Percentiles rank a stretch among this genome's conserved stretches.
Conservation (phyloP, 441 rosid species). For the Corymbia citriodora region DNA sequence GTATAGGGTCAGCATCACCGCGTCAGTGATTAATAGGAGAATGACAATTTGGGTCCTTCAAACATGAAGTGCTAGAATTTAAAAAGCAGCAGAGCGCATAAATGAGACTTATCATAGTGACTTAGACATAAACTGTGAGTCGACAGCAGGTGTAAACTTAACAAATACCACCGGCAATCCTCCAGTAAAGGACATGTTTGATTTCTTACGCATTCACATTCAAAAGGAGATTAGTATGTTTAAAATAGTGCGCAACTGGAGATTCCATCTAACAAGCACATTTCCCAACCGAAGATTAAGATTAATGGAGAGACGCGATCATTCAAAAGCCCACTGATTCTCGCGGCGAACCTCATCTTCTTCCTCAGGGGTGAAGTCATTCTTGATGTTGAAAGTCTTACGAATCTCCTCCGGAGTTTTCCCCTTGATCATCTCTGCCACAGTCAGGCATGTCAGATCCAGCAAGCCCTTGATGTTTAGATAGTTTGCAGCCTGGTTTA, state of each 20-base stretch:
- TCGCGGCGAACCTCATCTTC: conserved; percentile 24
- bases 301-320: not conserved
- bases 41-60: not conserved
- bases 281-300: not conserved
- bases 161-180: not conserved
- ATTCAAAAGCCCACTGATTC: conserved; percentile 37
- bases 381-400: conserved; percentile 24
- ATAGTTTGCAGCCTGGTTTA: conserved; percentile 29
- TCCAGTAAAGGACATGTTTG: not conserved
- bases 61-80: not conserved
- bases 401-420: conserved; percentile 35
- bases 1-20: not conserved
- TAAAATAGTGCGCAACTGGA: not conserved
- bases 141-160: not conserved
- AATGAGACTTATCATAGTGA: not conserved
- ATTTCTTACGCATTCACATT: not conserved
- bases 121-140: not conserved
- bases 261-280: not conserved
- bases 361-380: conserved; percentile 36
- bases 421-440: conserved; percentile 29
- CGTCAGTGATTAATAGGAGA: not conserved
- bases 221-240: not conserved
- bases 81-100: not conserved
- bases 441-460: conserved; percentile 18
- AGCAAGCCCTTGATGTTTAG: conserved; percentile 24